Evolutionary conservation across 2,329 filamentous ascomycete species (phyloP).

Genomic region (Pseudogymnoascus sp.): DNA sequence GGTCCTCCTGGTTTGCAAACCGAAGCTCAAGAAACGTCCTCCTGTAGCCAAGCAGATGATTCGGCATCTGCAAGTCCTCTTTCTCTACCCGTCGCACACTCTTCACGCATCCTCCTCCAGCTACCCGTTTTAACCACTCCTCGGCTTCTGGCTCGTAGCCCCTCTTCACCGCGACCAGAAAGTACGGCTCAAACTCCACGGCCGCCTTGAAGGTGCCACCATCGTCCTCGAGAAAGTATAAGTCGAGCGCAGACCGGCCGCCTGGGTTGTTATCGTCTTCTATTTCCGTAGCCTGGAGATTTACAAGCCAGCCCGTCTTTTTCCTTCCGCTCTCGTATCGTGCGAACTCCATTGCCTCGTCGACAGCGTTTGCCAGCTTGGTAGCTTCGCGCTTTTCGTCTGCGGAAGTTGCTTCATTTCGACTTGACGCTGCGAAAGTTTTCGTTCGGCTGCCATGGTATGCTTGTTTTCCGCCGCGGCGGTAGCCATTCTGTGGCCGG

Average conservation of each 20-base stretch:
- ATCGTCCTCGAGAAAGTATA: slow-evolving; percentile 92
- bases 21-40: slow-evolving; percentile 79
- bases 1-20: slow-evolving; percentile 80
- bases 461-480: slow-evolving; percentile 57
- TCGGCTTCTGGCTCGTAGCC: slow-evolving; percentile 89
- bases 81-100: slow-evolving; percentile 71
- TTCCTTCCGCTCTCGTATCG: slow-evolving; percentile 82
- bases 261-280: slow-evolving; percentile 77
- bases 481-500: slow-evolving; percentile 59
- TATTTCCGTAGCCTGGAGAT: slow-evolving; percentile 83
- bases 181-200: slow-evolving; percentile 94
- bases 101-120: slow-evolving; percentile 76
- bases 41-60: slow-evolving; percentile 86
- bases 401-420: slow-evolving; percentile 78
- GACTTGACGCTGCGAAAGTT: slow-evolving; percentile 71
- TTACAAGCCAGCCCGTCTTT: slow-evolving; percentile 86
- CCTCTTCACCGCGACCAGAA: slow-evolving; percentile 82
- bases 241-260: slow-evolving; percentile 85
- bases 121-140: slow-evolving; percentile 80
- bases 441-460: slow-evolving; percentile 67
- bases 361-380: slow-evolving; percentile 77
- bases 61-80: slow-evolving; percentile 91
- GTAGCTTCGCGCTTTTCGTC: slow-evolving; percentile 89
- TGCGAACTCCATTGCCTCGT: slow-evolving; percentile 89
- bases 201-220: slow-evolving; percentile 86